A percentile compares a stretch with the other conserved stretches of the same genome.
Evolutionary conservation across 495 filamentous ascomycete species (phyloP).

Genomic region (Daldinia caldariorum): DNA sequence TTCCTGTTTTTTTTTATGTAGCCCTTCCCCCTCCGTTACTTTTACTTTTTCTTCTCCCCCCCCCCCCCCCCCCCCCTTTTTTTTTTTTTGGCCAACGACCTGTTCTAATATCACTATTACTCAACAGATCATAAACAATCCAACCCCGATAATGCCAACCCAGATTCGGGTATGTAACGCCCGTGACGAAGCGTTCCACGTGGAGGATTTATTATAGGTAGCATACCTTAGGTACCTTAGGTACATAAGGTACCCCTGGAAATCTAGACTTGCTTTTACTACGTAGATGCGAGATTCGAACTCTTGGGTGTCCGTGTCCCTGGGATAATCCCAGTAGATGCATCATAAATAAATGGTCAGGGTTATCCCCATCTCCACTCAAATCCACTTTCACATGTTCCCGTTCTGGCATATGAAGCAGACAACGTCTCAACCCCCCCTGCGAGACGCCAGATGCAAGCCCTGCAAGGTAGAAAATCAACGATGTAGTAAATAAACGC

Average conservation of each 20-base stretch:
- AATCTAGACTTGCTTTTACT: constrained; percentile 1
- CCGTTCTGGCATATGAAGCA: constrained; percentile 35
- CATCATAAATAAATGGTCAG: background rate
- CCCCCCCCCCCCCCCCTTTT: too few relatives aligned
- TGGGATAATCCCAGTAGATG: background rate
- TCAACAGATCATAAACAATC: constrained; percentile 26
- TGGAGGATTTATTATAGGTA: too few relatives aligned
- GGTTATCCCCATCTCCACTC: constrained; percentile 16
- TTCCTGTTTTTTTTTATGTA: too few relatives aligned
- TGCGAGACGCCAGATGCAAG: too few relatives aligned
- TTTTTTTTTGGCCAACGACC: too few relatives aligned
- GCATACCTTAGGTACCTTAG: too few relatives aligned
- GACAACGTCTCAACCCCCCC: constrained; percentile 38
- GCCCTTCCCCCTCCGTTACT: too few relatives aligned
- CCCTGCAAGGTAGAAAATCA: constrained; percentile 4
- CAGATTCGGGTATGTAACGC: constrained; percentile 15
- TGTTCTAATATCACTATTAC: background rate
- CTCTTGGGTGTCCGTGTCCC: background rate
- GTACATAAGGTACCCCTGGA: too few relatives aligned
- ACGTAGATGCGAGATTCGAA: background rate
- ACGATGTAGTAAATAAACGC: constrained; percentile 21
- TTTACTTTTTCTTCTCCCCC: too few relatives aligned
- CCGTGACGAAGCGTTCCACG: too few relatives aligned
- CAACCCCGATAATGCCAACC: background rate
- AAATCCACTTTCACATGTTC: constrained; percentile 40